Evolutionary conservation across 192 early-diverging fungal genomes (phyloP).

Genomic region (Coemansia sp.): DNA sequence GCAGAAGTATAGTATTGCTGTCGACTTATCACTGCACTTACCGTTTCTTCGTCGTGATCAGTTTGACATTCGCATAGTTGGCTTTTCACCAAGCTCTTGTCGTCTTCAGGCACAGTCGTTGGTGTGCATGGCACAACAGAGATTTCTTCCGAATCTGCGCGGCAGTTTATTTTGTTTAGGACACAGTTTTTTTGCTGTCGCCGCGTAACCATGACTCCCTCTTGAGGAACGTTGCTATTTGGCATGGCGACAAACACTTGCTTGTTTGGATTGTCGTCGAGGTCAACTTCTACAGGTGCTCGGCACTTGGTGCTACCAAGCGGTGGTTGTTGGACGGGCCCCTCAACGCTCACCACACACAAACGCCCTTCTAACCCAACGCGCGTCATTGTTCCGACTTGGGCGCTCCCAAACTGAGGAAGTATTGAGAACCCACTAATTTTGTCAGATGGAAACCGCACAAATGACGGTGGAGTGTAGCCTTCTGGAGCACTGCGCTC

Average conservation of each 20-base stretch:
- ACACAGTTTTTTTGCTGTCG: background rate
- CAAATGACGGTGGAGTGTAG: conserved; percentile 29
- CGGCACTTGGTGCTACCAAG: conserved; percentile 28
- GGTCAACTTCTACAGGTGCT: conserved; percentile 21
- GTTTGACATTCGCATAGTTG: conserved; percentile 16
- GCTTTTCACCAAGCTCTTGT: background rate
- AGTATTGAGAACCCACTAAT: conserved; percentile 18
- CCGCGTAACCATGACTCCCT: background rate
- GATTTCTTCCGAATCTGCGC: background rate
- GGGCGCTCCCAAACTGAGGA: conserved; percentile 38
- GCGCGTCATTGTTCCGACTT: conserved; percentile 18
- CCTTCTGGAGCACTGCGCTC: conserved; percentile 1
- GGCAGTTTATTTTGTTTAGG: background rate
- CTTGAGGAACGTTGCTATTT: background rate
- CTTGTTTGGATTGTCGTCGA: conserved; percentile 20
- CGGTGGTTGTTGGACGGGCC: conserved; percentile 26
- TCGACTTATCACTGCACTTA: conserved; percentile 4
- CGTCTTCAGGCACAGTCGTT: background rate
- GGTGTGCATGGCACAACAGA: background rate
- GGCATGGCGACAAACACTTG: conserved; percentile 33
- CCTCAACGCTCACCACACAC: conserved; percentile 40
- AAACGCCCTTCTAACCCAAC: conserved; percentile 12
- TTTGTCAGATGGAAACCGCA: background rate
- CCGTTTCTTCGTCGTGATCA: conserved; percentile 3
- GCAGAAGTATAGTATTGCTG: background rate